Base-by-base conservation (phyloP, 2,329 filamentous ascomycete genomes). In the Tolypocladium cylindrosporum region DNA sequence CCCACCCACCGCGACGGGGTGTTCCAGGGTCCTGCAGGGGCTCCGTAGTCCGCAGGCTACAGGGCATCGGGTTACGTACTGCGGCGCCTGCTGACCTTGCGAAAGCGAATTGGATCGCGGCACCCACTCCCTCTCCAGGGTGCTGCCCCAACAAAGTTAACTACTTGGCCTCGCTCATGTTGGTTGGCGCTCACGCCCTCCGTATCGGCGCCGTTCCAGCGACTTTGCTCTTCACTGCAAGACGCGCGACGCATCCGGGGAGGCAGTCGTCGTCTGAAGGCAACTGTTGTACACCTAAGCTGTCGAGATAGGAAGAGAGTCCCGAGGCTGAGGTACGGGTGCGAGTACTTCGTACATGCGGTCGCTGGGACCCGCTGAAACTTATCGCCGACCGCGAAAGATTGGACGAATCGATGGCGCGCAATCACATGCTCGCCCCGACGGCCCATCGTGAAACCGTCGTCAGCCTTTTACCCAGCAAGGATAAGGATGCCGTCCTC, bases 351-450 rank as follows among this genome's bases (percentile, higher is more conserved):
- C 27, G 24, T 3, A 27, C 39, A 19, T 40, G 39, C 39, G 14
- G 39, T 19, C 13, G 6, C 39, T 40, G 39, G 31, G 48, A 3
- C 31, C 48, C 48, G 37, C 54, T n/a, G 19, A 21, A 41, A 43
- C 24, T 34, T 8, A 42, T 9, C 55, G 42, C 42, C 14, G 43
- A 48, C 9, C 27, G 34, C 41, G 27, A 27, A 48, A 11, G 21
- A 56, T 51, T 51, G 55, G 43, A 43, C 50, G 27, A 54, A 54
- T 52, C 48, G 39, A 42, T 41, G 43, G 34, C 55, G 48, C 62
- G 60, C 59, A 63, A 65, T 65, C 63, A 65, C 63, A 65, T 65
- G 63, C 62, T 63, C 62, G 59, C 56, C 40, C 56, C 61, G 34
- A 40, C 55, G 54, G 58, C 59, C 60, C 39, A 57, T 60, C 58